phyloP scores from a whole-genome alignment of 2,329 filamentous ascomycete genomes.

The Penicillium occitanis region DNA sequence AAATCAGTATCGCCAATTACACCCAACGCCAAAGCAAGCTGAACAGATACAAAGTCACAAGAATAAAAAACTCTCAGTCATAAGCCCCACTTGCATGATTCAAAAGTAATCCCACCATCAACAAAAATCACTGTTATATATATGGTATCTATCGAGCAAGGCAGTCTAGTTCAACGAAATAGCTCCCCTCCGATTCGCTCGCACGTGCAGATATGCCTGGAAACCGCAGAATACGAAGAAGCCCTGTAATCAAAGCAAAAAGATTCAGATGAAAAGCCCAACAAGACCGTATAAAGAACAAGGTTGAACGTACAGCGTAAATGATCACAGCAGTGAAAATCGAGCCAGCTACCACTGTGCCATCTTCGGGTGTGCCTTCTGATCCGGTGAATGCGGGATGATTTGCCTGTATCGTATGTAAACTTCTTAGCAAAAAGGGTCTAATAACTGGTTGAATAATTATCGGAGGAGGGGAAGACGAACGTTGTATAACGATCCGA shows the following conservation, averaged over 20 bases:
- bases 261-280: background rate
- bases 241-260: conserved; percentile 52
- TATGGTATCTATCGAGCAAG: conserved; percentile 5
- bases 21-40: conserved; percentile 11
- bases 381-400: conserved; percentile 83
- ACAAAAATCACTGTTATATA: background rate
- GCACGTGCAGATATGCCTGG: conserved; percentile 81
- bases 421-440: background rate
- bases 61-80: too few species aligned
- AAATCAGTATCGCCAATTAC: conserved; percentile 7
- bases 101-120: background rate
- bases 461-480: conserved; percentile 29
- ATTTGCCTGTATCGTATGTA: conserved; percentile 49
- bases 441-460: background rate
- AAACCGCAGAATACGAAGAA: conserved; percentile 91
- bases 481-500: conserved; percentile 72
- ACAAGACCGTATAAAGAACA: conserved; percentile 1
- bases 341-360: conserved; percentile 74
- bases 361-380: conserved; percentile 67
- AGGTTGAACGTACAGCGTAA: conserved; percentile 69
- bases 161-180: conserved; percentile 65
- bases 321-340: conserved; percentile 86
- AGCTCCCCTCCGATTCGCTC: conserved; percentile 77
- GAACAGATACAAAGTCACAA: too few species aligned
- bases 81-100: background rate